Percentiles rank a stretch among this genome's conserved stretches.
Evolutionary conservation across 805 yeast species (phyloP).

Genomic region (Wickerhamiella cacticola): DNA sequence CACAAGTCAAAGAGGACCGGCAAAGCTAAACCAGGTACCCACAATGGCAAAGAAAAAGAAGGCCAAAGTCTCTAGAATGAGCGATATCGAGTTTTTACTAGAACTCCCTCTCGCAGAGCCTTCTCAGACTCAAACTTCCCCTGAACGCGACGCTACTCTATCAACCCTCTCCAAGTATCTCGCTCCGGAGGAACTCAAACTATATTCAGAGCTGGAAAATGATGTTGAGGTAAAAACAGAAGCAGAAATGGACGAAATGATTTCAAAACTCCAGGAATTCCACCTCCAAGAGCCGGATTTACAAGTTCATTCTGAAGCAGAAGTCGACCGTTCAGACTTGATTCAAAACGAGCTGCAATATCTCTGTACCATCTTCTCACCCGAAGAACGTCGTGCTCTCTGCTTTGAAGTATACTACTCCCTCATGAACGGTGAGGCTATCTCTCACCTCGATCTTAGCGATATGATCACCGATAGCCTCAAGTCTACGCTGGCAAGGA

Average conservation of each 20-base stretch:
- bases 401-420: constrained; percentile 18
- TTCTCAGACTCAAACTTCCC: neutral
- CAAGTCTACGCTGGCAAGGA: constrained; percentile 19
- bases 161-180: neutral
- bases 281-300: neutral
- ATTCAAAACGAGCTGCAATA: constrained; percentile 19
- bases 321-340: constrained; percentile 11
- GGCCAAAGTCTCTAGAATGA: constrained; percentile 5
- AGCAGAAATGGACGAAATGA: constrained; percentile 1
- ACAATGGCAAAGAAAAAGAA: constrained; percentile 15
- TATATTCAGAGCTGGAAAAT: neutral
- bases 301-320: constrained; percentile 12
- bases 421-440: constrained; percentile 12
- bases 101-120: neutral
- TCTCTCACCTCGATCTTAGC: constrained; percentile 22
- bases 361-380: constrained; percentile 19
- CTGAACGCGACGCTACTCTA: neutral
- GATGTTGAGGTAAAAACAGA: constrained; percentile 3
- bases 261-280: constrained; percentile 4
- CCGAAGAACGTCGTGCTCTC: constrained; percentile 19
- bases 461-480: constrained; percentile 21
- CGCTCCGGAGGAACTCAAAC: neutral
- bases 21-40: neutral
- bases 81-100: neutral
- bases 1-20: neutral